These are phyloP conservation scores for Xylaria sp. DNA, from an alignment of 2,329 filamentous ascomycete species.

Conservation along the genomic window DNA sequence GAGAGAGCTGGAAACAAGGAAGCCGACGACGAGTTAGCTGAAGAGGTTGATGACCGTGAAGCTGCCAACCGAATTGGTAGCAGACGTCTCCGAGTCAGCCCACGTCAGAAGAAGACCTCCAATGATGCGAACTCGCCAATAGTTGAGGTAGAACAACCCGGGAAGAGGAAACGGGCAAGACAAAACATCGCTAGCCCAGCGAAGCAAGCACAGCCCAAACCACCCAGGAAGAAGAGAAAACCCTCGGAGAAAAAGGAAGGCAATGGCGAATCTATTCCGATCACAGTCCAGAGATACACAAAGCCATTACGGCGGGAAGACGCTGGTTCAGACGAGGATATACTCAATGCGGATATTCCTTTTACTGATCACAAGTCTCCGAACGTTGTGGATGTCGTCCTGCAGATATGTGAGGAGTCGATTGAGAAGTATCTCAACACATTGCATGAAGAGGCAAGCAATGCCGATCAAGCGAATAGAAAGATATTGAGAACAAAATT, in stretches of 20 bases:
- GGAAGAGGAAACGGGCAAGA: slow-evolving; percentile 33
- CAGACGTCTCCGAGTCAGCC: slow-evolving; percentile 40
- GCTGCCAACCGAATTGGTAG: slow-evolving; percentile 39
- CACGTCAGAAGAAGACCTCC: slow-evolving; percentile 35
- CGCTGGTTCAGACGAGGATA: slow-evolving; percentile 37
- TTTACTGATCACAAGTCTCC: slow-evolving; percentile 51
- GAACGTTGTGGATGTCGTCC: slow-evolving; percentile 57
- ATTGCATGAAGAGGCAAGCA: slow-evolving; percentile 40
- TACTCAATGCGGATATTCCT: slow-evolving; percentile 48
- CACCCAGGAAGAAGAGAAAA: slow-evolving; percentile 23
- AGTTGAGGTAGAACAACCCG: slow-evolving; percentile 31
- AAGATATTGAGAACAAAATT: slow-evolving; percentile 53
- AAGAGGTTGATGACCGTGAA: slow-evolving; percentile 41
- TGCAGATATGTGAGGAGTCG: slow-evolving; percentile 57
- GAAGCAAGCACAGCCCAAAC: slow-evolving; percentile 38
- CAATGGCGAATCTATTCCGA: slow-evolving; percentile 40
- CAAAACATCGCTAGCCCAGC: slow-evolving; percentile 38
- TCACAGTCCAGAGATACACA: slow-evolving; percentile 59
- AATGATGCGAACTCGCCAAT: slow-evolving; percentile 36
- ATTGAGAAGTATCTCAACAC: slow-evolving; percentile 46
- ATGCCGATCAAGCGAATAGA: slow-evolving; percentile 41
- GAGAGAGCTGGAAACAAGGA: slow-evolving; percentile 24
- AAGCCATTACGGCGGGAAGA: slow-evolving; percentile 38
- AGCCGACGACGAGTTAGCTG: slow-evolving; percentile 30
- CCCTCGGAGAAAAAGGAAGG: slow-evolving; percentile 22